Evolutionary conservation across 1,284 basidiomycete genomes (phyloP), one percentile per base, ranked within the genome.

Genomic region (Trichosporon coremiiforme): DNA sequence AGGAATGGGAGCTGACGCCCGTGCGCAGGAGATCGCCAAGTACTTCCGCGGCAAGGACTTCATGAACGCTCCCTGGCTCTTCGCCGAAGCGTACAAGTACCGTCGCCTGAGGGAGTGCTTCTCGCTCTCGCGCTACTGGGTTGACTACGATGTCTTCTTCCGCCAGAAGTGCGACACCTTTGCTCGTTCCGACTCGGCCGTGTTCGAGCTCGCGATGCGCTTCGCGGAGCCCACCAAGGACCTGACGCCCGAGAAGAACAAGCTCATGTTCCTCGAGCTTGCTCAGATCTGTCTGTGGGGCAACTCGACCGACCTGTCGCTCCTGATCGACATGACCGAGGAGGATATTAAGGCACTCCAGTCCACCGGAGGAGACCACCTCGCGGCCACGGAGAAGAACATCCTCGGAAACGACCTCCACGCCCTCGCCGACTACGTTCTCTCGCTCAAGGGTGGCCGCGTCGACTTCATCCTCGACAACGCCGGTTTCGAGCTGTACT

Each of bases 321-420:
- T 98, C 38, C 87, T 98, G 68, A 98, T 98, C 85, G 94, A 98
- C 85, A 98, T 98, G 95, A 94, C 93, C 13, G 95, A 98, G 84
- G 95, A 98, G 60, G 95, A 98, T 83, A 98, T 99, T 85, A 96
- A 96, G 84, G 89, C 91, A 68, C 87, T 98, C n/a, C 95, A 99
- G 83, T 95, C 94, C 17, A 98, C 95, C 22, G 96, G 95, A 31
- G 95, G 95, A 35, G 95, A 96, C 69, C 90, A 95, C 75, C 89
- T 98, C 63, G 95, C 95, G 7, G 92, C 94, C 0, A 97, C 95
- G 0, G 95, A 98, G 85, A 95, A 96, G 86, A 98, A 98, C 81
- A 85, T 84, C 71, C 75, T 82, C 71, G 80, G 79, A 50, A 82
- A 82, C 78, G 71, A 83, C 81, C 86, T 97, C 72, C 84, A 86